A percentile compares a stretch with the other conserved stretches of the same genome.
Evolutionary conservation across 1,284 basidiomycete species (phyloP).

Genomic region (Mycena sp.): DNA sequence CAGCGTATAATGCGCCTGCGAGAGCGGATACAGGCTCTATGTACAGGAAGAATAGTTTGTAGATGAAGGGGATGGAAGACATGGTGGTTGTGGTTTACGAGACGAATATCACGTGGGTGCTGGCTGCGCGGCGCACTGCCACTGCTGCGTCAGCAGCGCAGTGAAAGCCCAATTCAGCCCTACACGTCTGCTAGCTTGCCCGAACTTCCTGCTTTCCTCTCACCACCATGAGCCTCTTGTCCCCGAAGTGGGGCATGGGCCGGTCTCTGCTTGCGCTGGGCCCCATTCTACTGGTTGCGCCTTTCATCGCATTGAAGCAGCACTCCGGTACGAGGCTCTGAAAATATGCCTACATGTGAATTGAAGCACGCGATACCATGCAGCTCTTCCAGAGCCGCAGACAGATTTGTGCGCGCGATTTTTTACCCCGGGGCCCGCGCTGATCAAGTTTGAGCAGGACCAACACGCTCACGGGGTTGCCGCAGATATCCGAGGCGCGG

Average conservation of each 20-base stretch:
- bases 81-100: too few species aligned
- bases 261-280: conserved; percentile 55
- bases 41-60: conserved; percentile 60
- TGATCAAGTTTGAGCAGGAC: conserved; percentile 39
- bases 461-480: conserved; percentile 62
- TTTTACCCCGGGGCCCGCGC: background rate
- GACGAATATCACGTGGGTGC: too few species aligned
- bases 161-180: too few species aligned
- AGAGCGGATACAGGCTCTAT: conserved; percentile 62
- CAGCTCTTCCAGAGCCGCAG: conserved; percentile 53
- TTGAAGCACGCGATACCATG: conserved; percentile 8
- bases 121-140: too few species aligned
- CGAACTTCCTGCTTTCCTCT: background rate
- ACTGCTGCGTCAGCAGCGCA: too few species aligned
- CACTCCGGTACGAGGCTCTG: conserved; percentile 50
- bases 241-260: conserved; percentile 52
- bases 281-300: conserved; percentile 55
- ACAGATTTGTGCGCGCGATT: conserved; percentile 47
- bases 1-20: conserved; percentile 59
- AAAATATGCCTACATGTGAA: background rate
- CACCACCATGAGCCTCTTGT: conserved; percentile 28
- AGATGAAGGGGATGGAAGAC: conserved; percentile 31
- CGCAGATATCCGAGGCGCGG: conserved; percentile 75
- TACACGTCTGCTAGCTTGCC: too few species aligned
- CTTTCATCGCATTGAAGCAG: conserved; percentile 51